These are phyloP conservation scores for Cicer pinnatifidum DNA, from an alignment of 306 rosid species.

Conservation along the genomic window DNA sequence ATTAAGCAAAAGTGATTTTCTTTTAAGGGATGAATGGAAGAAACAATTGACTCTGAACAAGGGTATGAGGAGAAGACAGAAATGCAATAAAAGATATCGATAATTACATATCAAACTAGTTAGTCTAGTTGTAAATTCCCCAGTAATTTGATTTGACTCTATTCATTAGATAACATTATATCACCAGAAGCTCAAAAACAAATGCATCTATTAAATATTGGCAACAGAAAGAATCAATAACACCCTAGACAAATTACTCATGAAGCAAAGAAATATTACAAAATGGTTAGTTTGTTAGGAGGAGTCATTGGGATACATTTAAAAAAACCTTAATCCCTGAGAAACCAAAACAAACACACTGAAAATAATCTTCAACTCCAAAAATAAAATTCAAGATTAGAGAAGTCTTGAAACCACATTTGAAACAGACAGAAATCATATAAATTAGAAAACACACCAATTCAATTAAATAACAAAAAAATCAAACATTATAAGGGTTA, in stretches of 20 bases:
- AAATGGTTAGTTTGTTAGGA: constrained; percentile 2
- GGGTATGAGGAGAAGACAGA: neutral
- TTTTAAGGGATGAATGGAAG: neutral
- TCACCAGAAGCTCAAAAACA: neutral
- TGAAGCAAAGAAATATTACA: constrained; percentile 2
- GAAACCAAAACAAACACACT: constrained; percentile 13
- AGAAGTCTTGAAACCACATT: neutral
- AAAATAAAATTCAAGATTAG: constrained; percentile 20
- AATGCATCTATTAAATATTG: constrained; percentile 6
- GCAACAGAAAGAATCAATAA: neutral
- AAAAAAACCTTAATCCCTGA: neutral
- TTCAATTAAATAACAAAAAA: constrained; percentile 10
- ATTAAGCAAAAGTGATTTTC: neutral
- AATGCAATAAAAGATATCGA: neutral
- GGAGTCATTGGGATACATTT: neutral
- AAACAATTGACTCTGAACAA: neutral
- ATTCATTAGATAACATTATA: neutral
- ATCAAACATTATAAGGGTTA: neutral
- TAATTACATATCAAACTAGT: neutral
- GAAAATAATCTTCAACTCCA: constrained; percentile 5
- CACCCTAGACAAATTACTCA: constrained; percentile 31
- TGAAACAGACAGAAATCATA: constrained; percentile 26
- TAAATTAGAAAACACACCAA: constrained; percentile 1
- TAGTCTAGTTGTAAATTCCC: neutral
- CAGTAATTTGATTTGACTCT: constrained; percentile 15